A percentile compares a stretch with the other conserved stretches of the same genome.
Evolutionary conservation across 140 eudicot species (phyloP).

Genomic region (Senecio squalidus): DNA sequence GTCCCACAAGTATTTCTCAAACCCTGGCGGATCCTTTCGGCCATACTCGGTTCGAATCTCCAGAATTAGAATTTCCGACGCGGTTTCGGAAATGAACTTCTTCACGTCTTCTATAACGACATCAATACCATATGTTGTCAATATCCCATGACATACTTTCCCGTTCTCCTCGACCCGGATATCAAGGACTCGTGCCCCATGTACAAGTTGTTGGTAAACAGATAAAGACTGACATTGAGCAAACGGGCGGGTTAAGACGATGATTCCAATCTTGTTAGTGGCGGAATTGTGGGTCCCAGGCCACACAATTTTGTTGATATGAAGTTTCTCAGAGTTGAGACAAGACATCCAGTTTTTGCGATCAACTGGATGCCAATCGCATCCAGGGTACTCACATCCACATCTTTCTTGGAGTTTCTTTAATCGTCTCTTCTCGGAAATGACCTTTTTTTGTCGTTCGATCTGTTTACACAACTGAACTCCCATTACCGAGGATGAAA

Average conservation of each 20-base stretch:
- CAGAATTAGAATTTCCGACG: slow-evolving; percentile 62
- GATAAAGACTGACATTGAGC: slow-evolving; percentile 81
- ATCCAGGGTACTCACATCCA: slow-evolving; percentile 61
- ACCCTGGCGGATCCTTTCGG: slow-evolving; percentile 66
- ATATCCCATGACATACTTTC: slow-evolving; percentile 67
- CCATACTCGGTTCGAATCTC: slow-evolving; percentile 82
- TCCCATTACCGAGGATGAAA: slow-evolving; percentile 45
- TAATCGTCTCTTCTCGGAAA: slow-evolving; percentile 44
- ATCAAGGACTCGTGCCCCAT: slow-evolving; percentile 66
- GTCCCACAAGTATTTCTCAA: slow-evolving; percentile 57
- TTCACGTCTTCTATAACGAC: slow-evolving; percentile 61
- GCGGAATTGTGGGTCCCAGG: slow-evolving; percentile 96
- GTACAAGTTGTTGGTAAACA: slow-evolving; percentile 56
- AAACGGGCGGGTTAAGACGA: slow-evolving; percentile 59
- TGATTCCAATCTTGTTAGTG: slow-evolving; percentile 71
- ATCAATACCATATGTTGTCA: slow-evolving; percentile 49
- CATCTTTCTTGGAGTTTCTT: slow-evolving; percentile 29
- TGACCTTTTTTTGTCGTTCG: slow-evolving; percentile 42
- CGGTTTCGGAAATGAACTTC: slow-evolving; percentile 56
- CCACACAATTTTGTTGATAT: slow-evolving; percentile 70
- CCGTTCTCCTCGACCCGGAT: slow-evolving; percentile 73
- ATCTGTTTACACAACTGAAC: slow-evolving; percentile 50
- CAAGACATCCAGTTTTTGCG: slow-evolving; percentile 71
- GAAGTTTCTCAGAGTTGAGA: slow-evolving; percentile 44
- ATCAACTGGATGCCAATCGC: slow-evolving; percentile 46